Base-by-base conservation (phyloP, 805 yeast genomes). In the Metschnikowia noctiluminum region DNA sequence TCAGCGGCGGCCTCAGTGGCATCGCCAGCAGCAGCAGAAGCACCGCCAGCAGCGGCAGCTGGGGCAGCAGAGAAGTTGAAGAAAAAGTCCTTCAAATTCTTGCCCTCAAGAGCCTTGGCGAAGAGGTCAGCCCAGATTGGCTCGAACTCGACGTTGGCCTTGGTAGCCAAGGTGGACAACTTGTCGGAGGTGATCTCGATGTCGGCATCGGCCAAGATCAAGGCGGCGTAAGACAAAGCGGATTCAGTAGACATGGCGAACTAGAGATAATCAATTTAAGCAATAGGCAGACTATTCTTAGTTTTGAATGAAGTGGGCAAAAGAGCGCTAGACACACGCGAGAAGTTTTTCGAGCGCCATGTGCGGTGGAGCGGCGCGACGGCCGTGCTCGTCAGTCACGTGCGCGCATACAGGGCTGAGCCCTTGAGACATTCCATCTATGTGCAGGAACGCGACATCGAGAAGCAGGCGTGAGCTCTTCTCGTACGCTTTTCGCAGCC, bases 1-100 rank as follows among this genome's bases (percentile, higher is more conserved):
- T 71, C 88, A 62, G 74, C 94, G 52, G 71, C 94, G 52, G 74
- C 96, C 51, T 75, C 94, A 58, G 77, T 89, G 61, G 79, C 87
- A 71, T 76, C 87, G 66, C 80, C 85, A 64, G 85, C 84, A 64
- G 85, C 81, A 62, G 87, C 84, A 68, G 80, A 81, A 68, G 79
- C 80, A 68, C 82, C 78, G 64, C 85, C 74, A 62, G 94, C 77
- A 74, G 94, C 69, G 51, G 73, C 66, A 63, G 76, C 76, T 57
- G 77, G 73, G 55, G 63, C 76, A 61, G 77, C 57, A 46, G 71
- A 65, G 64, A 73, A 65, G 76, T 73, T 73, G 72, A 73, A 73
- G 76, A 73, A 73, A 51, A 71, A 69, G 53, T 71, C 77, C 68
- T 73, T 71, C 68, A 73, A 71, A 72, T 73, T 62, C 65, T 71